phyloP scores from a whole-genome alignment of 164 flowering plant species.

The Dillenia suffruticosa region DNA sequence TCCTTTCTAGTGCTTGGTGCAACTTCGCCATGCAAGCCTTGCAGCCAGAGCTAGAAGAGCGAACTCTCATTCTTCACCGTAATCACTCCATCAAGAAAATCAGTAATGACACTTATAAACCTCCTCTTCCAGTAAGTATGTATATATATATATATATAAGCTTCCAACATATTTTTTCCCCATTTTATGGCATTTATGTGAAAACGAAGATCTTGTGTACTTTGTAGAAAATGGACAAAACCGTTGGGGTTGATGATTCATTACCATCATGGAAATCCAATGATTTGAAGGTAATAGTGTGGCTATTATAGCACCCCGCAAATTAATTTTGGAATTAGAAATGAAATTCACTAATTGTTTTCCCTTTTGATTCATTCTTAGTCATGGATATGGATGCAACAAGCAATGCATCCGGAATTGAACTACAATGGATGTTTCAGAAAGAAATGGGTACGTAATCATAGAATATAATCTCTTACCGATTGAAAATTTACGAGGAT shows the following conservation, averaged over 20 bases:
- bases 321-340: background rate
- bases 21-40: conserved; percentile 71
- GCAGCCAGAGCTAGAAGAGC: conserved; percentile 43
- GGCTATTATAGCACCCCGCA: background rate
- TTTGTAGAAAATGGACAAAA: conserved; percentile 44
- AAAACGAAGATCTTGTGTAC: background rate
- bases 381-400: conserved; percentile 99
- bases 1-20: conserved; percentile 84
- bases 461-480: background rate
- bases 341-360: background rate
- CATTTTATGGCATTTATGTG: background rate
- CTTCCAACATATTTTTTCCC: too few relatives aligned
- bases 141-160: background rate
- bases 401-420: conserved; percentile 94
- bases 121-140: conserved; percentile 34
- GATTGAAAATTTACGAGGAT: too few relatives aligned
- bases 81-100: conserved; percentile 27
- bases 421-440: conserved; percentile 64
- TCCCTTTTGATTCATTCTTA: conserved; percentile 16
- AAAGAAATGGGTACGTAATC: conserved; percentile 63
- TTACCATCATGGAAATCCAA: conserved; percentile 80
- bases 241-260: conserved; percentile 41
- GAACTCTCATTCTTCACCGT: conserved; percentile 34
- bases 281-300: conserved; percentile 63
- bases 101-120: conserved; percentile 15